These are phyloP conservation scores for Paratinospora sagittata DNA, from an alignment of 164 flowering plant species.

Conservation along the genomic window DNA sequence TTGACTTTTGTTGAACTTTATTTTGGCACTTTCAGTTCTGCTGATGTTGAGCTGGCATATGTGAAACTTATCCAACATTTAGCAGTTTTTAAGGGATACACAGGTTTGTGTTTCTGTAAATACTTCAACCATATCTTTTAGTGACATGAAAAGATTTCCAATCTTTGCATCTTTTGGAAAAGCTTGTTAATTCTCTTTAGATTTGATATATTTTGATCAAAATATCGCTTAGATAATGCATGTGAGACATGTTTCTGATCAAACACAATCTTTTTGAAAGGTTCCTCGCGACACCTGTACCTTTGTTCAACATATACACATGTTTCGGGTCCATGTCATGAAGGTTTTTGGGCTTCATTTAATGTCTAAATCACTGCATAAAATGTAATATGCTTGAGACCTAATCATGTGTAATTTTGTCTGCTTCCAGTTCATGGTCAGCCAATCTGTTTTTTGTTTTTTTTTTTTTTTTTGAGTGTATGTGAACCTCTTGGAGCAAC, in stretches of 20 bases:
- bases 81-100: conserved; percentile 76
- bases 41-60: conserved; percentile 70
- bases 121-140: background rate
- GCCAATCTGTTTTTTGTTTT: background rate
- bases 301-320: too few species aligned
- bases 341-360: too few species aligned
- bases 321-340: too few species aligned
- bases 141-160: background rate
- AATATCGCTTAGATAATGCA: too few species aligned
- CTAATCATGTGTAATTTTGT: too few species aligned
- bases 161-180: background rate
- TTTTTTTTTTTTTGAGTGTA: background rate
- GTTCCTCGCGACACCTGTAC: too few species aligned
- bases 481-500: too few species aligned
- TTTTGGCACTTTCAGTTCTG: conserved; percentile 39
- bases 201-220: background rate
- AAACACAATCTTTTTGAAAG: too few species aligned
- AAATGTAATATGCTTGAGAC: too few species aligned
- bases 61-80: conserved; percentile 83
- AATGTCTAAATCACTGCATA: too few species aligned
- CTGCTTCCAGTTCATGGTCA: background rate
- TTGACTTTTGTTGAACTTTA: background rate
- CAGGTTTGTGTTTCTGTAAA: conserved; percentile 41
- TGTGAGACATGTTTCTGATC: too few species aligned
- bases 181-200: background rate